Evolutionary conservation across 1,139 yeast genomes (phyloP), one percentile per base, ranked within the genome.

Genomic region (Meyerozyma elateridarum): DNA sequence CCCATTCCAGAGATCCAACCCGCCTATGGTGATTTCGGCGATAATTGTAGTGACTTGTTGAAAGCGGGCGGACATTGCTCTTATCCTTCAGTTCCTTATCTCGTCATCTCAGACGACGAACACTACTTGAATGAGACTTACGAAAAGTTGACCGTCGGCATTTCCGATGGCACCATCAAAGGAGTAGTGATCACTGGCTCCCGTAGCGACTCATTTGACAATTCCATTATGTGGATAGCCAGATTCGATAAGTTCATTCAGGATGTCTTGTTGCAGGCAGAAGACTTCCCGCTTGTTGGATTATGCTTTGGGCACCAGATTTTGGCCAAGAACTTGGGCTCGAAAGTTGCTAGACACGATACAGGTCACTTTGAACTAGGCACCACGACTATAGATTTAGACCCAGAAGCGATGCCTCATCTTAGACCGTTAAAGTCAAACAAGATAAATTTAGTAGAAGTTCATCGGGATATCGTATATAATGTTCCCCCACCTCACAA

Each of bases 291-390:
- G 1, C 42, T 76, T 3, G 67, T 72, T 3, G 89, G 93, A 1
- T 64, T 87, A 25, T 88, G 96, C 52, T 87, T 85, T 52, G 96
- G 96, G 3, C 96, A 87, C 53, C 96, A 88, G 51, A 64, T 85
- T 13, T 54, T 85, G 17, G 81, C 79, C 2, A 67, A 79, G 36
- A 76, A 81, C 5, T 56, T 85, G 30, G 91, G 87, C 2, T 69
- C 76, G 24, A 57, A 59, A 30, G 81, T 82, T 4, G 76, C 62
- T 5, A 62, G 77, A 37, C 83, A 79, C 52, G 53, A 61, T 1
- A 37, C 53, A 11, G 59, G 52, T 15, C 93, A 93, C 2, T 81
- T 91, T 85, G 96, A 87, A 53, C 59, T 74, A 31, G 88, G 94
- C 1, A 63, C 73, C 3, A 64, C 73, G 3, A 59, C 71, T 6